Conservation (phyloP, 306 rosid genomes). For the Inga leiocalycina region DNA sequence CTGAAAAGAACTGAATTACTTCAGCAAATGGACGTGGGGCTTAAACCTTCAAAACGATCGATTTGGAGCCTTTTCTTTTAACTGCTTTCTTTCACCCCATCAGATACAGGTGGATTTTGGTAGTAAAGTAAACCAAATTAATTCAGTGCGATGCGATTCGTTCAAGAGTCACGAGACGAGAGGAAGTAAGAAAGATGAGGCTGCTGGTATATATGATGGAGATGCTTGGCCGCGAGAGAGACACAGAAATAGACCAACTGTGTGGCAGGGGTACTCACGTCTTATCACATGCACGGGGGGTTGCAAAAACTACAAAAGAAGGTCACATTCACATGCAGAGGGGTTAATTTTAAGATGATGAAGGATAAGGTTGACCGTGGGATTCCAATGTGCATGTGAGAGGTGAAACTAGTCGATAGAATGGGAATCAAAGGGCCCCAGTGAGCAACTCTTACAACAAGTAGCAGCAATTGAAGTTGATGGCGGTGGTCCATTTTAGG, state of each 20-base stretch:
- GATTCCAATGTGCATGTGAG: background rate
- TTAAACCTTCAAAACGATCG: background rate
- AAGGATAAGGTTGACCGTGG: constrained; percentile 19
- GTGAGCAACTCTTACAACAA: background rate
- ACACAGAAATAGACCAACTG: constrained; percentile 38
- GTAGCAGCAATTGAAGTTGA: background rate
- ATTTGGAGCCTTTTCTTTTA: background rate
- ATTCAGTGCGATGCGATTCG: background rate
- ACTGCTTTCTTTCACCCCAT: background rate
- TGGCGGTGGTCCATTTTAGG: background rate
- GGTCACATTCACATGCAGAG: constrained; percentile 31
- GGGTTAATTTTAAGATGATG: background rate
- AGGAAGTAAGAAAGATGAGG: constrained; percentile 30
- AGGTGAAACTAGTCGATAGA: constrained; percentile 14
- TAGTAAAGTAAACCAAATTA: background rate
- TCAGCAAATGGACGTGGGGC: background rate
- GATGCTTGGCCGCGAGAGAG: constrained; percentile 24
- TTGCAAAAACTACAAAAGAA: constrained; percentile 21
- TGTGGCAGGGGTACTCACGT: constrained; percentile 22
- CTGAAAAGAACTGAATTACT: background rate
- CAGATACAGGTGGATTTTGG: background rate
- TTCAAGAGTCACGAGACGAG: background rate
- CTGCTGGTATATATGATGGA: constrained; percentile 49
- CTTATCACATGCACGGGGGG: constrained; percentile 14
- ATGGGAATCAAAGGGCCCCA: constrained; percentile 24